These are phyloP conservation scores for Penicillium aurantiogriseum DNA, from an alignment of 2,329 filamentous ascomycete species.

Conservation along the genomic window DNA sequence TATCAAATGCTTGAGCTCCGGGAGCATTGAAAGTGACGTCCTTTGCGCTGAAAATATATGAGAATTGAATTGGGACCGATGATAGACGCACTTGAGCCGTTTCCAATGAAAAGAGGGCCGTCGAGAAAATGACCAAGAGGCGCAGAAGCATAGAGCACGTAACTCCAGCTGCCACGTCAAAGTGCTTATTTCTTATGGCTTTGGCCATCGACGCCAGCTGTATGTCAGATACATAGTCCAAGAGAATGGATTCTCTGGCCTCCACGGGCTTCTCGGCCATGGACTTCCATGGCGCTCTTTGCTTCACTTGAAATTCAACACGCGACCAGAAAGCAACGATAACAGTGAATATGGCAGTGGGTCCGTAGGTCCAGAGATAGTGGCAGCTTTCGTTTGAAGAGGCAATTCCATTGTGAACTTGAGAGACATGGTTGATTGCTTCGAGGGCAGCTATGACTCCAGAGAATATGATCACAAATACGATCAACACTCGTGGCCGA, in stretches of 20 bases:
- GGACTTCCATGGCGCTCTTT: background rate
- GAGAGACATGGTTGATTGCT: background rate
- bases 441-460: background rate
- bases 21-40: too few relatives aligned
- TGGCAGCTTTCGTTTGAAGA: background rate
- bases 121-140: slow-evolving; percentile 16
- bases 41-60: too few relatives aligned
- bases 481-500: background rate
- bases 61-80: too few relatives aligned
- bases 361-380: background rate
- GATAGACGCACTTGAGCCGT: too few relatives aligned
- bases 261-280: background rate
- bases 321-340: background rate
- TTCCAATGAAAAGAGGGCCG: background rate
- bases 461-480: background rate
- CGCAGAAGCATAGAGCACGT: slow-evolving; percentile 4
- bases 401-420: background rate
- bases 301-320: background rate
- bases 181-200: slow-evolving; percentile 7
- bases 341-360: background rate
- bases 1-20: too few relatives aligned
- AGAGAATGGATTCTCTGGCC: background rate
- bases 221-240: background rate
- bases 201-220: background rate
- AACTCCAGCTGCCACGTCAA: background rate